These are phyloP conservation scores for Myxozyma vanderwaltii DNA, from an alignment of 805 yeast genomes.

Conservation along the genomic window DNA sequence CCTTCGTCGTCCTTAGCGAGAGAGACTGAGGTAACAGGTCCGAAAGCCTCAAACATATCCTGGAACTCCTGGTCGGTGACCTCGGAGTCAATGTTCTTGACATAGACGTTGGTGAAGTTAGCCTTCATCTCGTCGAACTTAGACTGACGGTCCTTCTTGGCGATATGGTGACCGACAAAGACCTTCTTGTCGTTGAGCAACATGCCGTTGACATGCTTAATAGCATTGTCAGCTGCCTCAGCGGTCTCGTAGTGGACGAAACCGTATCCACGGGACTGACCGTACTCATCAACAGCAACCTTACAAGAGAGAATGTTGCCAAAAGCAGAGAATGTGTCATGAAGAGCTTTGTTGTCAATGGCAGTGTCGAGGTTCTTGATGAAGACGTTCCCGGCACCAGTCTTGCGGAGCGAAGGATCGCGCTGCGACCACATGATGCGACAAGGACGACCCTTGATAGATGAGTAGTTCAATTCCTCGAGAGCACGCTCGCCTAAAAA, in stretches of 20 bases:
- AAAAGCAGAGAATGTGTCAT: constrained; percentile 95
- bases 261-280: constrained; percentile 93
- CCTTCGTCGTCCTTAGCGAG: constrained; percentile 81
- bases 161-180: constrained; percentile 89
- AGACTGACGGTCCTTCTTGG: constrained; percentile 91
- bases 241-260: constrained; percentile 94
- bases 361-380: constrained; percentile 98
- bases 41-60: constrained; percentile 70
- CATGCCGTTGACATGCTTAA: constrained; percentile 98
- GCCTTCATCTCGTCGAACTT: constrained; percentile 87
- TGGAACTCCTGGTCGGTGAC: constrained; percentile 56
- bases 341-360: constrained; percentile 97
- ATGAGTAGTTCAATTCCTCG: constrained; percentile 91
- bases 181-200: constrained; percentile 93
- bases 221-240: constrained; percentile 91
- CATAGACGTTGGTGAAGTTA: constrained; percentile 93
- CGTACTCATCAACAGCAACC: constrained; percentile 92
- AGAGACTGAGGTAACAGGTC: constrained; percentile 80
- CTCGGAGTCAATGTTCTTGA: constrained; percentile 81
- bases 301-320: constrained; percentile 96
- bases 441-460: constrained; percentile 93
- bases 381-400: constrained; percentile 95
- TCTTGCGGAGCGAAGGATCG: constrained; percentile 92
- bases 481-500: constrained; percentile 67
- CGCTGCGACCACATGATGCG: constrained; percentile 99